Evolutionary conservation across 2,329 filamentous ascomycete species (phyloP).

Genomic region (Daldinia eschscholtzii): DNA sequence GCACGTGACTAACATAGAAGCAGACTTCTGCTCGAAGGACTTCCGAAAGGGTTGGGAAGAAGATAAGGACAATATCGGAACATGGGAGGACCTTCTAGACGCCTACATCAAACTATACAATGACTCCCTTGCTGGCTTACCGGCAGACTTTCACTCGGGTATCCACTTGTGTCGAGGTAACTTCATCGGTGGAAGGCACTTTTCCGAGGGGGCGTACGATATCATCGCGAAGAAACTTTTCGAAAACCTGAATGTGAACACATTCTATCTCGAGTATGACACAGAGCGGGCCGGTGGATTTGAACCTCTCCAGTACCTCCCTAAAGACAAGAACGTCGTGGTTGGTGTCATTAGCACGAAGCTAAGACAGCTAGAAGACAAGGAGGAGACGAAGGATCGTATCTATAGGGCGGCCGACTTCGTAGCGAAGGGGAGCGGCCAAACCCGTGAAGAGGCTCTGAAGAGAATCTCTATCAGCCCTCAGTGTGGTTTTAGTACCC

Average conservation of each 20-base stretch:
- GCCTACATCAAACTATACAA: slow-evolving; percentile 84
- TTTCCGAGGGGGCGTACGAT: slow-evolving; percentile 76
- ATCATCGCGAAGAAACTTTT: slow-evolving; percentile 76
- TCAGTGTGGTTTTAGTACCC: slow-evolving; percentile 81
- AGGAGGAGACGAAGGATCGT: slow-evolving; percentile 71
- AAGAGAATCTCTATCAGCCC: slow-evolving; percentile 76
- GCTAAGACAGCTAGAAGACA: slow-evolving; percentile 71
- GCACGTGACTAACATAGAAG: background rate
- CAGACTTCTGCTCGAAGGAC: slow-evolving; percentile 79
- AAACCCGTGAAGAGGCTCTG: slow-evolving; percentile 75
- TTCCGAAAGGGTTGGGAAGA: slow-evolving; percentile 78
- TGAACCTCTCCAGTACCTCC: slow-evolving; percentile 72
- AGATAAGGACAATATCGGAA: slow-evolving; percentile 75
- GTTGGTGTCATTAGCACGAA: slow-evolving; percentile 75
- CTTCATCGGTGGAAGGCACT: slow-evolving; percentile 75
- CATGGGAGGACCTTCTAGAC: slow-evolving; percentile 77
- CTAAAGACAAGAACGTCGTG: slow-evolving; percentile 72
- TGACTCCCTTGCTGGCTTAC: slow-evolving; percentile 72
- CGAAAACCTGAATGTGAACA: slow-evolving; percentile 71
- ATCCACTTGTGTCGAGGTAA: slow-evolving; percentile 81
- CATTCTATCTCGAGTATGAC: slow-evolving; percentile 78
- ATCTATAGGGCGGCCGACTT: slow-evolving; percentile 73
- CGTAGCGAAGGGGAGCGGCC: slow-evolving; percentile 75
- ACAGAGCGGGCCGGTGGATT: slow-evolving; percentile 74
- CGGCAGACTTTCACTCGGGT: slow-evolving; percentile 79